phyloP scores from a whole-genome alignment of 208 protist species.

The Strigomonas oncopelti region DNA sequence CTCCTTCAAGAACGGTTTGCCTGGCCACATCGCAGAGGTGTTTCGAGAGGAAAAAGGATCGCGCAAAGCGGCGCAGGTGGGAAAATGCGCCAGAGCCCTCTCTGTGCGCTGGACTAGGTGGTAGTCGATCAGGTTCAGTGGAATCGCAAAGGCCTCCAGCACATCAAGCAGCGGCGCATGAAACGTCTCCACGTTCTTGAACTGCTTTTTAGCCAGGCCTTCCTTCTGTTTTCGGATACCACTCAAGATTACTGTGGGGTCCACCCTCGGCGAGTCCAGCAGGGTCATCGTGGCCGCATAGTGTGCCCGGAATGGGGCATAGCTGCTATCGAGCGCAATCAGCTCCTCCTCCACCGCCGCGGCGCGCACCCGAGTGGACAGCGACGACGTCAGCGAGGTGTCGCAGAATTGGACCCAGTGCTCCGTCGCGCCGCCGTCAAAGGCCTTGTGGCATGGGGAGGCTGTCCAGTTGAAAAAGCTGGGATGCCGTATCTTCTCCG shows the following conservation, averaged over 20 bases:
- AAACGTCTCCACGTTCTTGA: constrained; percentile 2
- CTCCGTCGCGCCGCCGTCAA: constrained; percentile 8
- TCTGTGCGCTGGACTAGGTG: background rate
- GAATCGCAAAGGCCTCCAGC: background rate
- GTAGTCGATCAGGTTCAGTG: background rate
- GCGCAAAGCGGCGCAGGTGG: background rate
- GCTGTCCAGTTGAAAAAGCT: constrained; percentile 50
- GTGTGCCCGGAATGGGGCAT: constrained; percentile 68
- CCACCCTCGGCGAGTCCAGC: constrained; percentile 28
- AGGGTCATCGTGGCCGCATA: constrained; percentile 52
- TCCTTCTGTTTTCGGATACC: constrained; percentile 2
- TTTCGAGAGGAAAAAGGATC: background rate
- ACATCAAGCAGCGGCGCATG: background rate
- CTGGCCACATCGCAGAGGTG: background rate
- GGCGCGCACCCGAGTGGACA: constrained; percentile 24
- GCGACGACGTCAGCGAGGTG: constrained; percentile 31
- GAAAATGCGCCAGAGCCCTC: background rate
- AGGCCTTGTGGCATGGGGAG: constrained; percentile 14
- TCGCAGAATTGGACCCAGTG: constrained; percentile 54
- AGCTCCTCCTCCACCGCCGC: constrained; percentile 78
- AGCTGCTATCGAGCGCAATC: constrained; percentile 62
- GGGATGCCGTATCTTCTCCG: constrained; percentile 16
- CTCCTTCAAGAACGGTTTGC: background rate
- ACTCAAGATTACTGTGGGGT: background rate
- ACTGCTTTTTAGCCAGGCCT: background rate